These are phyloP conservation scores for Solanum sejunctum DNA, from an alignment of 257 asterid genomes.

Conservation along the genomic window DNA sequence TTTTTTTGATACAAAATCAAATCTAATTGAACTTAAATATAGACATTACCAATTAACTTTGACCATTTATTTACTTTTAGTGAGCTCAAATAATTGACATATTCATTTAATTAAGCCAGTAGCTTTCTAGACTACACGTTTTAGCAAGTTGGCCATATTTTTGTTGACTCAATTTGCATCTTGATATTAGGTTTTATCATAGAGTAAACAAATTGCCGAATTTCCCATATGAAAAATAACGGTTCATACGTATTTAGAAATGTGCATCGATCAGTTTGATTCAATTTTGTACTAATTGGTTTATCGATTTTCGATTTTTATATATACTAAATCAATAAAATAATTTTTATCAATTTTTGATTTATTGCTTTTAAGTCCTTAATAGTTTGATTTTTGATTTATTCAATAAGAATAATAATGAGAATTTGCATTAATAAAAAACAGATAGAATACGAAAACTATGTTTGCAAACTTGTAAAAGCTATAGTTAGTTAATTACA, in stretches of 20 bases:
- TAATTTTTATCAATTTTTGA: too few species aligned
- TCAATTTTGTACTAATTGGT: too few species aligned
- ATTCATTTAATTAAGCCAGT: neutral
- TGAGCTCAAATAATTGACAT: neutral
- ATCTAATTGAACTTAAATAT: neutral
- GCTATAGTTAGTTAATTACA: too few species aligned
- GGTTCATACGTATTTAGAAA: neutral
- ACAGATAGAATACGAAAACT: too few species aligned
- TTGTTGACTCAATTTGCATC: neutral
- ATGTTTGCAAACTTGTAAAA: too few species aligned
- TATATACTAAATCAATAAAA: too few species aligned
- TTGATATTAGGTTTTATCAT: neutral
- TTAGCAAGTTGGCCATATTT: neutral
- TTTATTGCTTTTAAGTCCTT: too few species aligned
- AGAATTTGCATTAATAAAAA: too few species aligned
- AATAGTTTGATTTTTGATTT: too few species aligned
- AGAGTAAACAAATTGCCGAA: neutral
- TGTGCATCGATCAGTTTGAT: too few species aligned
- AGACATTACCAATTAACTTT: neutral
- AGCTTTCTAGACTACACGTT: neutral
- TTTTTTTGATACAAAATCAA: neutral
- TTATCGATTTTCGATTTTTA: too few species aligned
- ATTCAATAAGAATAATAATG: too few species aligned
- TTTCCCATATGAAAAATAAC: neutral
- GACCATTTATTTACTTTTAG: neutral